These are phyloP conservation scores for Phytopythium kandeliae DNA, from an alignment of 352 stramenopile genomes.

Conservation along the genomic window DNA sequence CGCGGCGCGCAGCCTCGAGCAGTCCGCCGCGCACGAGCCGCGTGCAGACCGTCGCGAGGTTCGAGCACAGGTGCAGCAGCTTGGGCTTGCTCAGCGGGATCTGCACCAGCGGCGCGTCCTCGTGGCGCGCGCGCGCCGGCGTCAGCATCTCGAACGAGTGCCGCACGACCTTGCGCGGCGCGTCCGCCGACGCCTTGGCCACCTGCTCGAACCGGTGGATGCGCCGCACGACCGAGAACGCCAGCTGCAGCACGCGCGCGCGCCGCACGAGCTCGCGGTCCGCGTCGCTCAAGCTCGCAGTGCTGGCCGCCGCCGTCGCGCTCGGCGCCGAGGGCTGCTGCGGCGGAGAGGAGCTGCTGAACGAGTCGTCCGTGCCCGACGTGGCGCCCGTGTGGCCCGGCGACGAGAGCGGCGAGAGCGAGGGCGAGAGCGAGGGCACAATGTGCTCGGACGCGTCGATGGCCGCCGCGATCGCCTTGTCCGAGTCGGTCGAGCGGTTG, in stretches of 20 bases:
- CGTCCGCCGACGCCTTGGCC: constrained; percentile 24
- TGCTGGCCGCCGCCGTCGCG: no score
- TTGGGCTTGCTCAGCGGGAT: constrained; percentile 59
- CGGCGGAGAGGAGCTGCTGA: constrained; percentile 8
- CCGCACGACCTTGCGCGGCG: constrained; percentile 25
- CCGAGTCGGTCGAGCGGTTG: constrained; percentile 64
- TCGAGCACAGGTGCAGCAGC: constrained; percentile 48
- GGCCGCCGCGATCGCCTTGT: constrained; percentile 44
- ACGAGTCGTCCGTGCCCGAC: constrained; percentile 5
- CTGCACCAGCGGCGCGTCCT: constrained; percentile 23
- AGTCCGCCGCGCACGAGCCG: constrained; percentile 28
- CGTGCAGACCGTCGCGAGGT: constrained; percentile 42
- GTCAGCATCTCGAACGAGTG: constrained; percentile 66
- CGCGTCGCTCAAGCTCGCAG: constrained; percentile 23
- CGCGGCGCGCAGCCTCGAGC: constrained; percentile 40
- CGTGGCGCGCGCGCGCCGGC: constrained; percentile 6
- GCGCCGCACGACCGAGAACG: constrained; percentile 50
- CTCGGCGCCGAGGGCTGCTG: background rate
- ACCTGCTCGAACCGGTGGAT: constrained; percentile 59
- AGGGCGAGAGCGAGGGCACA: constrained; percentile 18
- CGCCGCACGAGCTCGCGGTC: constrained; percentile 49
- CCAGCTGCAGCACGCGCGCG: constrained; percentile 48
- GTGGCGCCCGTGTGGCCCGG: constrained; percentile 4
- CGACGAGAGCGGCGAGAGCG: constrained; percentile 10
- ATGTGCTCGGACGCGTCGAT: constrained; percentile 56